These are phyloP conservation scores for Epichloe coenophiala DNA, from an alignment of 2,329 filamentous ascomycete species.

Conservation along the genomic window DNA sequence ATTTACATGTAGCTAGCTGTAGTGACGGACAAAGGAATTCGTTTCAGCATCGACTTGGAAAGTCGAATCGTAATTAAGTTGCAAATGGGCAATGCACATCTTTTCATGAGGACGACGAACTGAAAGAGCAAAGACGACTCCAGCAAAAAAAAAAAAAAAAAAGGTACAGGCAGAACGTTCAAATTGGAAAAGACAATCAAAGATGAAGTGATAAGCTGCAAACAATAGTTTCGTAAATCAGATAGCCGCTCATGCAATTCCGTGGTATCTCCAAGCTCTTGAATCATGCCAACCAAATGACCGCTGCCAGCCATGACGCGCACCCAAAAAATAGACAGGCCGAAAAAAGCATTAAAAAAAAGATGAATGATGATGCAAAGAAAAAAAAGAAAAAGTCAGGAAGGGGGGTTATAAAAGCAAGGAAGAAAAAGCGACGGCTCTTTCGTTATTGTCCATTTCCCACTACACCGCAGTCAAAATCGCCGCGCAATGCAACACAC, in stretches of 20 bases:
- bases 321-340: not conserved
- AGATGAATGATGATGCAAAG: not conserved
- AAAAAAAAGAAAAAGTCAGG: not conserved
- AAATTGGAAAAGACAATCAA: too few relatives aligned
- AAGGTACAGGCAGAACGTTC: not conserved
- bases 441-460: not conserved
- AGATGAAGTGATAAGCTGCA: not conserved
- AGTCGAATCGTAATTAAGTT: not conserved
- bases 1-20: not conserved
- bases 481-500: not conserved
- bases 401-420: not conserved
- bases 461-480: not conserved
- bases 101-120: not conserved
- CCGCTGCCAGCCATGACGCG: slow-evolving; percentile 3
- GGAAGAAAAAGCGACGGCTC: not conserved
- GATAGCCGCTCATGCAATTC: slow-evolving; percentile 4
- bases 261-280: slow-evolving; percentile 12
- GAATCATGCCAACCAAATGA: slow-evolving; percentile 5
- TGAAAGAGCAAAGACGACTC: not conserved
- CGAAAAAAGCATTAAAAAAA: not conserved
- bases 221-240: not conserved
- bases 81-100: not conserved
- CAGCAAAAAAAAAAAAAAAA: not conserved
- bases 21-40: not conserved
- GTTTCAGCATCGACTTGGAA: not conserved